These are phyloP conservation scores for Umbelopsis sp. DNA, from an alignment of 192 early-diverging fungal genomes.

Conservation along the genomic window DNA sequence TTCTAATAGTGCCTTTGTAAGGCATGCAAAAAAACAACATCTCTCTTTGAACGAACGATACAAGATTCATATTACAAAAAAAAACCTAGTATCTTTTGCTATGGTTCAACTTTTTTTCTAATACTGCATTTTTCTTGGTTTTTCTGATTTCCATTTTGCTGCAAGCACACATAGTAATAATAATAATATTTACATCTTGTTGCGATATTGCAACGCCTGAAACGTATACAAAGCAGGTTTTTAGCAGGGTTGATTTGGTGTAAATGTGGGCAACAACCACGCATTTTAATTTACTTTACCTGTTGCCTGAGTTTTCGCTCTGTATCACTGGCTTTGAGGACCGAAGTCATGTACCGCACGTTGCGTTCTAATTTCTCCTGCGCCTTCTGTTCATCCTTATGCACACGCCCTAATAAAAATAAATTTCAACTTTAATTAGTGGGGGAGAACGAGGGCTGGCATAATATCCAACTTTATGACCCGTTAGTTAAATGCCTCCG, in stretches of 20 bases:
- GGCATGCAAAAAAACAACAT: too few relatives aligned
- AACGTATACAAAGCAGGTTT: neutral
- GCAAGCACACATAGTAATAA: neutral
- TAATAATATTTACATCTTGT: slow-evolving; percentile 17
- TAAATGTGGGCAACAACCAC: neutral
- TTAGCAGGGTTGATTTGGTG: neutral
- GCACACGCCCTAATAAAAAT: neutral
- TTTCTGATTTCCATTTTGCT: neutral
- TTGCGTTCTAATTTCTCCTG: slow-evolving; percentile 8
- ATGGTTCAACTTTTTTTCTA: too few relatives aligned
- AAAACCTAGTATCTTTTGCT: neutral
- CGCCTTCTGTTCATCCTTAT: slow-evolving; percentile 18
- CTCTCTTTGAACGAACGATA: too few relatives aligned
- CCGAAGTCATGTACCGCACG: slow-evolving; percentile 12
- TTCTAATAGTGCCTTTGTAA: too few relatives aligned
- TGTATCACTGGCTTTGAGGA: neutral
- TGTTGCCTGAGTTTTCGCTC: slow-evolving; percentile 5
- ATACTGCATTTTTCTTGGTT: neutral
- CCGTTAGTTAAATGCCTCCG: neutral
- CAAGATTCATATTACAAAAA: too few relatives aligned
- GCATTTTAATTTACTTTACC: neutral
- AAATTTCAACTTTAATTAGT: too few relatives aligned
- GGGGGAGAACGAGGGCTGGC: neutral
- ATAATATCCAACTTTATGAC: neutral
- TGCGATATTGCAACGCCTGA: slow-evolving; percentile 16